phyloP scores from a whole-genome alignment of 805 yeast species.

The Zygoascus biomembranicola region DNA sequence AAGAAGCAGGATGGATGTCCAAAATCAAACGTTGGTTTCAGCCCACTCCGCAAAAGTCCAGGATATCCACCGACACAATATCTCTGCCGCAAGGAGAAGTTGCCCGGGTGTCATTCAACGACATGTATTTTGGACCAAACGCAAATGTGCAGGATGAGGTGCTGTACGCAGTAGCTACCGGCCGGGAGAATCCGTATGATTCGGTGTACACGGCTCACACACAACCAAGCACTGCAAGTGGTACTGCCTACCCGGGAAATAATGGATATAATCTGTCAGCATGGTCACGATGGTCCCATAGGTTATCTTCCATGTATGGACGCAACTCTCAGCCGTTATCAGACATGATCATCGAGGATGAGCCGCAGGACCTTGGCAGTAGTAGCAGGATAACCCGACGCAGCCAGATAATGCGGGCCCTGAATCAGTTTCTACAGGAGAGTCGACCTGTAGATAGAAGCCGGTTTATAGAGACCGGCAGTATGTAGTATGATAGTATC shows the following conservation, averaged over 20 bases:
- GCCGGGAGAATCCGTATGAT: not conserved
- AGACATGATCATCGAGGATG: not conserved
- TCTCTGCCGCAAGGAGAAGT: not conserved
- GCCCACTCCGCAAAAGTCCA: not conserved
- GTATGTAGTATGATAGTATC: not conserved
- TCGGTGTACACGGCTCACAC: not conserved
- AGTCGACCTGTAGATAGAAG: not conserved
- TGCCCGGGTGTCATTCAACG: not conserved
- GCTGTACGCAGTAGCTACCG: not conserved
- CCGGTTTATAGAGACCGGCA: not conserved
- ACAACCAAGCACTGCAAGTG: not conserved
- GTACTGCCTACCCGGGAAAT: not conserved
- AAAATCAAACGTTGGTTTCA: not conserved
- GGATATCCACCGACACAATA: not conserved
- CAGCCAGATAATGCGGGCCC: not conserved
- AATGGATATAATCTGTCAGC: not conserved
- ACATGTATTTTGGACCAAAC: not conserved
- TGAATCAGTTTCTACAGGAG: not conserved
- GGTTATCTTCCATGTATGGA: not conserved
- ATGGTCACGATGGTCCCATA: not conserved
- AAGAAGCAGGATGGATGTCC: not conserved
- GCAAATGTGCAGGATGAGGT: not conserved
- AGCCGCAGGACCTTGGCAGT: not conserved
- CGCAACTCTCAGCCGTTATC: not conserved
- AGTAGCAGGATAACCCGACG: not conserved